Conservation (phyloP, 2,329 filamentous ascomycete species). For the Seiridium unicorne region DNA sequence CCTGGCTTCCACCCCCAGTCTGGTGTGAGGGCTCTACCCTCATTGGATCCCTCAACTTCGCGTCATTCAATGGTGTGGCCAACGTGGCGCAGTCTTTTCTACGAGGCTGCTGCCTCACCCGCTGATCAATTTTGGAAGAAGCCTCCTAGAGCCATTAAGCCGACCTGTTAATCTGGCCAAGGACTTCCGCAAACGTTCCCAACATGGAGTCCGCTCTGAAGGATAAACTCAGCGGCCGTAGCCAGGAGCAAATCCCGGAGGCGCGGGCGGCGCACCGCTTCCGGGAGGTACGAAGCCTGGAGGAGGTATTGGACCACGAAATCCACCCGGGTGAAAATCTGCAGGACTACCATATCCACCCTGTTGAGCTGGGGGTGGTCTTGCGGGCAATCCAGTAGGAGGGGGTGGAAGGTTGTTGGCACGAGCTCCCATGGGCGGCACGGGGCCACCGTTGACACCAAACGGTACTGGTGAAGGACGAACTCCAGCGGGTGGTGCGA, state of each 20-base stretch:
- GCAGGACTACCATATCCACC: conserved; percentile 67
- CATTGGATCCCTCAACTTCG: neutral
- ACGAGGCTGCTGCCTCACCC: neutral
- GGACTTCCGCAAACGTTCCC: neutral
- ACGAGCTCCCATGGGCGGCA: conserved; percentile 25
- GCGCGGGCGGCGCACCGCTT: conserved; percentile 18
- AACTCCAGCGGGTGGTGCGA: conserved; percentile 24
- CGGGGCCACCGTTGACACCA: conserved; percentile 39
- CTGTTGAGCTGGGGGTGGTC: conserved; percentile 64
- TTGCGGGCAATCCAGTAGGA: conserved; percentile 58
- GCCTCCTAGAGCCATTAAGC: neutral
- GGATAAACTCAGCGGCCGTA: conserved; percentile 8
- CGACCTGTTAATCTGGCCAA: no score
- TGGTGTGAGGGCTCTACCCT: neutral
- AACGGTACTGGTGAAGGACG: conserved; percentile 28
- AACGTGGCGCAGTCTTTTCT: neutral
- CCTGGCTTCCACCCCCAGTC: neutral
- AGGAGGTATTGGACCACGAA: conserved; percentile 40
- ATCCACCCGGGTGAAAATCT: conserved; percentile 45
- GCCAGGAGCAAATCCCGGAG: conserved; percentile 9
- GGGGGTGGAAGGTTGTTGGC: conserved; percentile 52
- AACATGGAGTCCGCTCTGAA: neutral
- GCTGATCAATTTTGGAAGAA: neutral
- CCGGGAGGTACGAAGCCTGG: conserved; percentile 40
- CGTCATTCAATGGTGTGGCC: neutral